Percentiles rank a stretch among this genome's conserved stretches.
These are phyloP conservation scores for Cyberlindnera americana DNA, from an alignment of 805 yeast species.

Conservation along the genomic window DNA sequence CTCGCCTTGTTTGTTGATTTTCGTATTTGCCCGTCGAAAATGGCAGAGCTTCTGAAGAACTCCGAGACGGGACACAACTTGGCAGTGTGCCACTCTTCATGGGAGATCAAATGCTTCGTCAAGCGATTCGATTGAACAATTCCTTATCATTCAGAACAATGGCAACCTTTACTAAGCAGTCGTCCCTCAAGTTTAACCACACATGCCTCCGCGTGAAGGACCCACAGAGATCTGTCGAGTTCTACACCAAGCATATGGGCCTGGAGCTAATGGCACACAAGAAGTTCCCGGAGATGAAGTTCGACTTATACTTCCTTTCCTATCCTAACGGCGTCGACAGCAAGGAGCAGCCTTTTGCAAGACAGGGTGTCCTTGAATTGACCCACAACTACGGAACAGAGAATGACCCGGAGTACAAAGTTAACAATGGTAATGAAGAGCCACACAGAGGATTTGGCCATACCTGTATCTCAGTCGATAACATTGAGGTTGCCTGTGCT, in stretches of 20 bases:
- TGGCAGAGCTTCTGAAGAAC: constrained; percentile 1
- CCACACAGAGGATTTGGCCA: constrained; percentile 94
- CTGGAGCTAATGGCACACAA: constrained; percentile 55
- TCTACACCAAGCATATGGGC: constrained; percentile 73
- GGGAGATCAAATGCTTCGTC: background rate
- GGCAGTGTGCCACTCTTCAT: too few species aligned
- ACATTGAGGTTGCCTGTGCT: constrained; percentile 60
- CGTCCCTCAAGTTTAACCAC: constrained; percentile 48
- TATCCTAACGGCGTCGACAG: constrained; percentile 17
- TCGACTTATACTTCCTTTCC: constrained; percentile 68
- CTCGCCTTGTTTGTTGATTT: too few species aligned
- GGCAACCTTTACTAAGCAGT: constrained; percentile 10
- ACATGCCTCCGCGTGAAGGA: constrained; percentile 81
- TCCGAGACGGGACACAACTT: background rate
- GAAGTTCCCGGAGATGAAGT: constrained; percentile 52
- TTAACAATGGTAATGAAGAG: constrained; percentile 80
- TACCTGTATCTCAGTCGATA: constrained; percentile 81
- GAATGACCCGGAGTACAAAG: constrained; percentile 47
- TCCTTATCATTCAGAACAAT: background rate
- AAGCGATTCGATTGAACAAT: background rate
- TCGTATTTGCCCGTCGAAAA: constrained; percentile 1
- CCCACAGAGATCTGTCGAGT: constrained; percentile 66
- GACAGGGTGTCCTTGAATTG: constrained; percentile 73
- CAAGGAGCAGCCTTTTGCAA: constrained; percentile 19
- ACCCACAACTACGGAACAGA: constrained; percentile 79